Conservation (phyloP, 1,139 yeast species). For the Barnettozyma hawaiiensis region DNA sequence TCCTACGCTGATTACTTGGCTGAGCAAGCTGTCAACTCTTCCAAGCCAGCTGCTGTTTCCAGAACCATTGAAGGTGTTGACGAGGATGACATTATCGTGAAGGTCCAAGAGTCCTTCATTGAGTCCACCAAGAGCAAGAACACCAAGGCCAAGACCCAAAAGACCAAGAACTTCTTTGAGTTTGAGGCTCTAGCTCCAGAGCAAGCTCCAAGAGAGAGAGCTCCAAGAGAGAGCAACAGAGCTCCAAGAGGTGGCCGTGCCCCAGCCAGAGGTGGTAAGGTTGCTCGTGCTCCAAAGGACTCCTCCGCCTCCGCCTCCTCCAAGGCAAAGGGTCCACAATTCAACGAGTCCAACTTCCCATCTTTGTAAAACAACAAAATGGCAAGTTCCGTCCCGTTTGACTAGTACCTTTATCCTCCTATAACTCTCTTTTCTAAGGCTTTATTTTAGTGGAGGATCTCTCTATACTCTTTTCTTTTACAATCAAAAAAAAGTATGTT, state of each 20-base stretch:
- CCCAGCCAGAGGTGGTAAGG: conserved; percentile 11
- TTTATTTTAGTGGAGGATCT: neutral
- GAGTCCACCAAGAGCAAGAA: conserved; percentile 55
- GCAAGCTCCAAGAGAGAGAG: conserved; percentile 19
- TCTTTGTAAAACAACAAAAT: conserved; percentile 22
- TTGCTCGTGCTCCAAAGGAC: conserved; percentile 27
- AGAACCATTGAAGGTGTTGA: conserved; percentile 38
- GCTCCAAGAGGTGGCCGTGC: conserved; percentile 22
- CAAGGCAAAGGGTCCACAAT: conserved; percentile 43
- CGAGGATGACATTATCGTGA: conserved; percentile 51
- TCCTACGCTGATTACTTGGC: conserved; percentile 60
- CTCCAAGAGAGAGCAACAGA: conserved; percentile 14
- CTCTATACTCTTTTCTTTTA: neutral
- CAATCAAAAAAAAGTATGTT: conserved; percentile 4
- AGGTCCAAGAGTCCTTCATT: conserved; percentile 51
- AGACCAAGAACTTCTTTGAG: conserved; percentile 66
- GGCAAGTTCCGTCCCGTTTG: neutral
- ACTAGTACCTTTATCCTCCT: neutral
- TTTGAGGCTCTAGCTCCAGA: conserved; percentile 49
- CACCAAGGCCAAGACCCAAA: conserved; percentile 54
- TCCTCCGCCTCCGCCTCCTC: too few species aligned
- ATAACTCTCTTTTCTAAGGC: conserved; percentile 5
- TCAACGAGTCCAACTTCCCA: conserved; percentile 35
- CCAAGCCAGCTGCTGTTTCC: conserved; percentile 40
- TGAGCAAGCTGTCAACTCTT: conserved; percentile 37